Conservation (phyloP, 257 asterid genomes). For the Cynanchum wilfordii region DNA sequence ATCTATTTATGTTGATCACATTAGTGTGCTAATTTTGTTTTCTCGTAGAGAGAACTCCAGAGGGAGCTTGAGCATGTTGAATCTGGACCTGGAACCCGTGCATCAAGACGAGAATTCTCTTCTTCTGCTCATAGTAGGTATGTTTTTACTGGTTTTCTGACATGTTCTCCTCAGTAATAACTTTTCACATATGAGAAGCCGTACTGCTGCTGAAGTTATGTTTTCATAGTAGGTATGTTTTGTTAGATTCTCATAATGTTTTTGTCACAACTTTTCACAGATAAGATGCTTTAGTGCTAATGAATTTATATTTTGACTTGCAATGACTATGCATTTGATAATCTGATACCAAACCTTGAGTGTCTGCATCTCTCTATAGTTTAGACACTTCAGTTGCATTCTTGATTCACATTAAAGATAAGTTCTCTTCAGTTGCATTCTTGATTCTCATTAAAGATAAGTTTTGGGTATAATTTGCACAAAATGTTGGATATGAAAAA, state of each 20-base stretch:
- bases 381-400: not conserved
- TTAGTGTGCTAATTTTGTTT: slow-evolving; percentile 12
- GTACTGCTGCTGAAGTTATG: not conserved
- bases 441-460: not conserved
- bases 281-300: no score
- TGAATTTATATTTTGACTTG: not conserved
- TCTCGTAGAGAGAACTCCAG: slow-evolving; percentile 83
- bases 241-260: no score
- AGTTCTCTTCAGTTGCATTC: no score
- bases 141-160: slow-evolving; percentile 17
- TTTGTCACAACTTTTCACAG: no score
- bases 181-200: not conserved
- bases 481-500: not conserved
- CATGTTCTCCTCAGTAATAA: slow-evolving; percentile 8
- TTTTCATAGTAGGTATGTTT: not conserved
- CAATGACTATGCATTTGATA: not conserved
- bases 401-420: not conserved
- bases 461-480: not conserved
- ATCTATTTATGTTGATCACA: not conserved
- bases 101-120: slow-evolving; percentile 72
- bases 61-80: slow-evolving; percentile 94
- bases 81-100: slow-evolving; percentile 76
- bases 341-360: not conserved
- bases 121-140: slow-evolving; percentile 77
- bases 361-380: not conserved